Evolutionary conservation across 768 basidiomycete genomes (phyloP).

Genomic region (Suillus brevipes): DNA sequence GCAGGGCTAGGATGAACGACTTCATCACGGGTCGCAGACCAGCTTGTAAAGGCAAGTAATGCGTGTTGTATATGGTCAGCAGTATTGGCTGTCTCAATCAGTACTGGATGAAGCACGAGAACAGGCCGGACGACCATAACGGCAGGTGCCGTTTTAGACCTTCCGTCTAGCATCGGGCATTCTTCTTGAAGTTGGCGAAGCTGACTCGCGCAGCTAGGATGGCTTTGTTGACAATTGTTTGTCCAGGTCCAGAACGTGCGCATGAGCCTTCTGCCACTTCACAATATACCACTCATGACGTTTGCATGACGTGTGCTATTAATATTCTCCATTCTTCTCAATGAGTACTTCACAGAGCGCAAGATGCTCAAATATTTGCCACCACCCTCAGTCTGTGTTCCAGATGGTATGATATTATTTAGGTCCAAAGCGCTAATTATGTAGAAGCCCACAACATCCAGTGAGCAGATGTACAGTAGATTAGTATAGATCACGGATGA

Average conservation of each 20-base stretch:
- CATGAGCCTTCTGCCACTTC: too few relatives aligned
- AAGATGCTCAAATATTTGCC: neutral
- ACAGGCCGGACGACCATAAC: constrained; percentile 93
- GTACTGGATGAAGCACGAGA: constrained; percentile 55
- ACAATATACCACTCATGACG: too few relatives aligned
- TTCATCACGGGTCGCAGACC: constrained; percentile 89
- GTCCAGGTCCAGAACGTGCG: too few relatives aligned
- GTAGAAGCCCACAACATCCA: too few relatives aligned
- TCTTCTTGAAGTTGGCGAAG: too few relatives aligned
- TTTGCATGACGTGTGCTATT: too few relatives aligned
- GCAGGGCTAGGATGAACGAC: constrained; percentile 87
- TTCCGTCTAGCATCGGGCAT: constrained; percentile 60
- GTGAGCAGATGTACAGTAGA: neutral
- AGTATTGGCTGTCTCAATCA: constrained; percentile 64
- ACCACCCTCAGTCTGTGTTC: neutral
- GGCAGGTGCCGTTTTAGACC: constrained; percentile 84
- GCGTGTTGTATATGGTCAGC: constrained; percentile 87
- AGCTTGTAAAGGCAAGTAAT: constrained; percentile 85
- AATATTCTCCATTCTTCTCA: neutral
- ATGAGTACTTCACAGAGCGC: neutral
- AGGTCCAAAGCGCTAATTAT: too few relatives aligned
- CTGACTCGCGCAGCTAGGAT: too few relatives aligned
- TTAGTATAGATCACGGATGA: neutral
- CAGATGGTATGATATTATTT: too few relatives aligned
- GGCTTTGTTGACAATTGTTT: too few relatives aligned